Evolutionary conservation across 2,329 filamentous ascomycete species (phyloP).

Genomic region (Neofusicoccum laricinum): DNA sequence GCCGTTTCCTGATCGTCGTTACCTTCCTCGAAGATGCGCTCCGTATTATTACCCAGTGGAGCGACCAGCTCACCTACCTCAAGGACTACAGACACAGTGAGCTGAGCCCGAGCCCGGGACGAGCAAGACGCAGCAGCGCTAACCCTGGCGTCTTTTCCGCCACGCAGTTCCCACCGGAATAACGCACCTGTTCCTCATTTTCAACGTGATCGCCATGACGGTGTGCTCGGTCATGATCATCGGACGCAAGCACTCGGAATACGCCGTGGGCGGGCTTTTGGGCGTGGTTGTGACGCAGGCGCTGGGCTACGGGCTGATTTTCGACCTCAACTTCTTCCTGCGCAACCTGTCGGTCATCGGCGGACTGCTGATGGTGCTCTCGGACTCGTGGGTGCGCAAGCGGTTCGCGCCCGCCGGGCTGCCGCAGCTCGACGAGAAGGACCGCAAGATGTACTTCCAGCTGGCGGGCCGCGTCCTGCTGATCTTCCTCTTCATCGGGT

Average conservation of each 20-base stretch:
- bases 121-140: slow-evolving; percentile 15
- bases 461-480: slow-evolving; percentile 90
- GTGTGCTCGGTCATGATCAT: slow-evolving; percentile 83
- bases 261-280: slow-evolving; percentile 86
- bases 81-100: slow-evolving; percentile 90
- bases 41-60: slow-evolving; percentile 96
- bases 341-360: slow-evolving; percentile 97
- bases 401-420: slow-evolving; percentile 93
- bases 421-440: slow-evolving; percentile 94
- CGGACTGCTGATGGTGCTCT: slow-evolving; percentile 94
- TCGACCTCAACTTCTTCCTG: slow-evolving; percentile 99
- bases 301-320: slow-evolving; percentile 94
- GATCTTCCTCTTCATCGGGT: slow-evolving; percentile 96
- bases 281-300: slow-evolving; percentile 90
- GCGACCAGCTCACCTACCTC: slow-evolving; percentile 88
- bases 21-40: slow-evolving; percentile 97
- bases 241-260: slow-evolving; percentile 86
- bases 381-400: slow-evolving; percentile 97
- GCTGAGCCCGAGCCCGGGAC: slow-evolving; percentile 32
- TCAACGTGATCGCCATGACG: slow-evolving; percentile 87
- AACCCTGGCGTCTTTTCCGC: background rate
- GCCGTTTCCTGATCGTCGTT: slow-evolving; percentile 95
- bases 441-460: slow-evolving; percentile 99
- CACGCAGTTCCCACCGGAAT: slow-evolving; percentile 75
- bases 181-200: slow-evolving; percentile 87